Evolutionary conservation across 495 filamentous ascomycete species (phyloP).

Genomic region (Lasiosphaeria ovina): DNA sequence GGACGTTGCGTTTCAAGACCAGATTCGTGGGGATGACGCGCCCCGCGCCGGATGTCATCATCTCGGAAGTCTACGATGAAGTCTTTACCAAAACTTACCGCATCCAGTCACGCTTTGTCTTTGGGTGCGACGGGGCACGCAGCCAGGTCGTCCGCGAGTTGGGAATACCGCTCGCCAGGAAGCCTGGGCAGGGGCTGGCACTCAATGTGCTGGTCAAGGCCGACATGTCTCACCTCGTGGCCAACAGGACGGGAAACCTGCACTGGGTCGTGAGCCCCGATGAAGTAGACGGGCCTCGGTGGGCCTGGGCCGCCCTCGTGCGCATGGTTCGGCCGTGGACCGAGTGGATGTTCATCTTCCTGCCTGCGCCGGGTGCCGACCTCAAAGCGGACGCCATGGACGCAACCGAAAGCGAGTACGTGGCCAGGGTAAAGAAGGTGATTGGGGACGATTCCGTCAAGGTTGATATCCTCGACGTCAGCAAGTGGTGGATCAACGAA

Average conservation of each 20-base stretch:
- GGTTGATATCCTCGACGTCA: slow-evolving; percentile 35
- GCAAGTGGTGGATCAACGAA: slow-evolving; percentile 47
- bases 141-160: slow-evolving; percentile 51
- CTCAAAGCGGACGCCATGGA: slow-evolving; percentile 31
- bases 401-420: slow-evolving; percentile 35
- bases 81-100: slow-evolving; percentile 42
- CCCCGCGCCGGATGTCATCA: slow-evolving; percentile 28
- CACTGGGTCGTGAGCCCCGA: slow-evolving; percentile 51
- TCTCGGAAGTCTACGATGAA: slow-evolving; percentile 42
- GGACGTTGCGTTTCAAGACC: slow-evolving; percentile 45
- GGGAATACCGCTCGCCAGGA: slow-evolving; percentile 46
- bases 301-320: slow-evolving; percentile 35
- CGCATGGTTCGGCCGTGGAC: slow-evolving; percentile 45
- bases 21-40: slow-evolving; percentile 34
- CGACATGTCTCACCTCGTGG: slow-evolving; percentile 51
- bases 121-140: slow-evolving; percentile 57
- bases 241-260: slow-evolving; percentile 51
- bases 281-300: slow-evolving; percentile 31
- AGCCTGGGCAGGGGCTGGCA: slow-evolving; percentile 53
- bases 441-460: slow-evolving; percentile 50
- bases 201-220: slow-evolving; percentile 53
- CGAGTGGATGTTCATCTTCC: slow-evolving; percentile 48
- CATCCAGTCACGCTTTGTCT: slow-evolving; percentile 53
- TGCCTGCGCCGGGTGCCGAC: slow-evolving; percentile 31
- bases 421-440: slow-evolving; percentile 40